A percentile compares a stretch with the other conserved stretches of the same genome.
Evolutionary conservation across 805 yeast species (phyloP).

Genomic region (Myxozyma udenii): DNA sequence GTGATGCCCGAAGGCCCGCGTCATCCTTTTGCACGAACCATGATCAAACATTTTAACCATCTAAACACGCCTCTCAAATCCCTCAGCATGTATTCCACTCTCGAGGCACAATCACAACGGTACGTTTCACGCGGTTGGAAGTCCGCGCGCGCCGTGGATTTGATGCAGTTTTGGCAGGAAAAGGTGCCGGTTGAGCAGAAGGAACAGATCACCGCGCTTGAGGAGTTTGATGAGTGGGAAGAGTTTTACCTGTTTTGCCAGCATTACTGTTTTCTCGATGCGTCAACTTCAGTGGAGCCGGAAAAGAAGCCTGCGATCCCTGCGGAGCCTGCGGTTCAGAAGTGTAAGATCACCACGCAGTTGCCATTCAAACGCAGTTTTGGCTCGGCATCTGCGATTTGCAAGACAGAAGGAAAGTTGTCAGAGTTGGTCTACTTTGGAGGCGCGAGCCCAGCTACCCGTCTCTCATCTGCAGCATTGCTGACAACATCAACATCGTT

Average conservation of each 20-base stretch:
- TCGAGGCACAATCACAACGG: conserved; percentile 49
- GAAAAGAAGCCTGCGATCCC: too few relatives aligned
- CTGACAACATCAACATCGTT: conserved; percentile 5
- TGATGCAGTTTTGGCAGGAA: conserved; percentile 58
- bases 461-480: conserved; percentile 25
- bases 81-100: conserved; percentile 54
- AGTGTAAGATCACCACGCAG: background rate
- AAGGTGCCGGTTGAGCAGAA: conserved; percentile 44
- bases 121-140: conserved; percentile 50
- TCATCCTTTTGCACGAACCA: conserved; percentile 70
- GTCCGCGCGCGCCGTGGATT: conserved; percentile 42
- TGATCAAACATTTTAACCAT: conserved; percentile 67
- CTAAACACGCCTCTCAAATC: conserved; percentile 68
- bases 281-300: conserved; percentile 45
- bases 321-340: too few relatives aligned
- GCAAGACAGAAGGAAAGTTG: too few relatives aligned
- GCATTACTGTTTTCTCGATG: conserved; percentile 68
- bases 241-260: conserved; percentile 73
- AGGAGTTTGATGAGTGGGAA: conserved; percentile 80
- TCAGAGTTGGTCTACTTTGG: conserved; percentile 25
- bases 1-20: conserved; percentile 58
- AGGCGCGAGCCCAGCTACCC: conserved; percentile 21
- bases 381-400: conserved; percentile 6
- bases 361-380: conserved; percentile 11
- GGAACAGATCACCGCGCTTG: conserved; percentile 48